Evolutionary conservation across 78 protist genomes (phyloP).

Genomic region (Mastigamoeba balamuthi): DNA sequence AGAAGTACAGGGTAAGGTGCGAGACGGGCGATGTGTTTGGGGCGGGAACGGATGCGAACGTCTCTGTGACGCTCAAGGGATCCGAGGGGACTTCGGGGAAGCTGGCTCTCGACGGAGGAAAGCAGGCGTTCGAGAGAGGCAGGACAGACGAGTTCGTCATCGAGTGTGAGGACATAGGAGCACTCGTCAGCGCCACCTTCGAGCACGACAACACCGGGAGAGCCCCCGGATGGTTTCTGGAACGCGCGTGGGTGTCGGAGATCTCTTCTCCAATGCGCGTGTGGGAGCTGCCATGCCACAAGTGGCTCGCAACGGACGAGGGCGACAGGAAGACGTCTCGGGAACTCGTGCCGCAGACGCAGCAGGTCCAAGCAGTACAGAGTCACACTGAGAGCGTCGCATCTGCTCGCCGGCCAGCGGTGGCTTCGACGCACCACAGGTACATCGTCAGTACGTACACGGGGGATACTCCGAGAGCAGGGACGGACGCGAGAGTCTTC

Average conservation of each 20-base stretch:
- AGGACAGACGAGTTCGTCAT: not conserved
- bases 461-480: not conserved
- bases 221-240: slow-evolving; percentile 2
- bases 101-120: not conserved
- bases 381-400: not conserved
- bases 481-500: not conserved
- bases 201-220: slow-evolving; percentile 1
- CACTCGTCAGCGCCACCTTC: not conserved
- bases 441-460: not conserved
- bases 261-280: not conserved
- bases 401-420: too few species aligned
- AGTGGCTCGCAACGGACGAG: not conserved
- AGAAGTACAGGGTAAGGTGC: too few species aligned
- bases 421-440: not conserved
- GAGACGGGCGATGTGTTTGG: too few species aligned
- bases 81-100: not conserved
- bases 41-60: too few species aligned
- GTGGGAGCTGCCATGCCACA: not conserved
- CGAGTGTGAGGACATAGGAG: not conserved
- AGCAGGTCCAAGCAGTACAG: too few species aligned
- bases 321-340: not conserved
- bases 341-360: not conserved
- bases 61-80: too few species aligned
- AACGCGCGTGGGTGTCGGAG: not conserved
- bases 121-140: not conserved